Evolutionary conservation across 202 grass and related monocot genomes (phyloP), one percentile per base, ranked within the genome.

Genomic region (Brachypodium distachyon): DNA sequence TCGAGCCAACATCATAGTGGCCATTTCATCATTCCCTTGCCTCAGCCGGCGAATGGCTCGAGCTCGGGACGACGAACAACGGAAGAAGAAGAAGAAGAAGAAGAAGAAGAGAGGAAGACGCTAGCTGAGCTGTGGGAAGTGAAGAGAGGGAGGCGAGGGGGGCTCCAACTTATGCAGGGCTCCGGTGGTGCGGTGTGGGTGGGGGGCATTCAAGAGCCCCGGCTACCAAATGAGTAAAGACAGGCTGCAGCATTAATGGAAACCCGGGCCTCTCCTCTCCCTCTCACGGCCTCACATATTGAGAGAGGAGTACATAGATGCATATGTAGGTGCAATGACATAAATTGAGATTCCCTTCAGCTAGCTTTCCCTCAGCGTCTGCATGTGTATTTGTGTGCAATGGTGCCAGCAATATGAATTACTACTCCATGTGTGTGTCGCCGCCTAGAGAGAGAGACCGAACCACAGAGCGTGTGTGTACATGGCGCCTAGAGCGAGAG

Each of bases 1-100:
- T 85, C 95, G 91, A 64, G 91, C 95, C 95, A 95, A 98, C 95
- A 98, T 95, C 95, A 83, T 74, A 98, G 95, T 67, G 72, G 79
- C 87, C 73, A 78, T 90, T 95, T 78, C 95, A 98, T 82, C 67
- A 33, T 91, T 76, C 41, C 16, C 58, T 58, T 46, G n/a, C 5
- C 9, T 16, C n/a, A 27, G 58, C 37, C 44, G n/a, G n/a, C n/a
- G n/a, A n/a, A n/a, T n/a, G n/a, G n/a, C n/a, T 47, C 72, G n/a
- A 32, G n/a, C 64, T 40, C 33, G 48, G 48, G 23, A 13, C 36
- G 19, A 14, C 11, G 18, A 49, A 6, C 33, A 31, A 31, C 12
- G 32, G 42, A 60, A 38, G 67, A 31, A 49, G 27, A 43, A 52
- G 38, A 67, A 40, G 4, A 46, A 50, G 69, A 28, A 0, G 47